Conservation (phyloP, 2,329 filamentous ascomycete species). For the Alternaria metachromatica region DNA sequence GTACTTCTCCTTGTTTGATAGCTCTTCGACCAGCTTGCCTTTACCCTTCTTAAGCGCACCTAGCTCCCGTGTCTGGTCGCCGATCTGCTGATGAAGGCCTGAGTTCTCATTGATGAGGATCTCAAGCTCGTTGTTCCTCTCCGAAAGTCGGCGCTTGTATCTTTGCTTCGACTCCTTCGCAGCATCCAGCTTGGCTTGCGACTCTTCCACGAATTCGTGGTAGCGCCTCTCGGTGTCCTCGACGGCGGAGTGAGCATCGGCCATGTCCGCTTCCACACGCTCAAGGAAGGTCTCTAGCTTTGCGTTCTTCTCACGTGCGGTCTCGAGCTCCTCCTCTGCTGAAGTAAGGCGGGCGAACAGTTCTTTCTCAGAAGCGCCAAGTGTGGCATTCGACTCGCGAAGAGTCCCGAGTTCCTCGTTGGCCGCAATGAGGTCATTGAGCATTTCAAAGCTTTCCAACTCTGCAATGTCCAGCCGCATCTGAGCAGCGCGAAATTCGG, state of each 20-base stretch:
- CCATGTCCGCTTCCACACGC: conserved; percentile 40
- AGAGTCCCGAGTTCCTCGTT: conserved; percentile 38
- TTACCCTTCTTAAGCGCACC: conserved; percentile 30
- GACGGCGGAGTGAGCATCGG: conserved; percentile 36
- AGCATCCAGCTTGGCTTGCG: conserved; percentile 39
- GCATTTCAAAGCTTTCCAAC: conserved; percentile 28
- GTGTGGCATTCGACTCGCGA: conserved; percentile 32
- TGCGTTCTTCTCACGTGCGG: conserved; percentile 38
- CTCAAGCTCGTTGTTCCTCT: conserved; percentile 39
- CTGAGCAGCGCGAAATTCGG: conserved; percentile 23
- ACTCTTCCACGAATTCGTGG: conserved; percentile 34
- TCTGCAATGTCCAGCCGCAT: conserved; percentile 33
- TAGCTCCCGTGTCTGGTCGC: conserved; percentile 34
- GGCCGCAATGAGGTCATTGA: conserved; percentile 24
- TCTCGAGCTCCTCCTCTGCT: conserved; percentile 42
- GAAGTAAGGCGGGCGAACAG: conserved; percentile 33
- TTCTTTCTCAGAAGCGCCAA: conserved; percentile 40
- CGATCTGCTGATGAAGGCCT: conserved; percentile 34
- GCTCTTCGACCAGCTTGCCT: conserved; percentile 27
- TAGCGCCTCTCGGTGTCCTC: conserved; percentile 40
- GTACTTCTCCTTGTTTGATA: conserved; percentile 36
- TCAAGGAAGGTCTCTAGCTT: conserved; percentile 42
- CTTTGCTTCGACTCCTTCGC: conserved; percentile 35
- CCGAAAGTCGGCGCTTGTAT: conserved; percentile 39
- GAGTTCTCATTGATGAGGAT: conserved; percentile 37